These are phyloP conservation scores for Cryptosporidium ubiquitum DNA, from an alignment of 169 alveolate genomes.

Conservation along the genomic window DNA sequence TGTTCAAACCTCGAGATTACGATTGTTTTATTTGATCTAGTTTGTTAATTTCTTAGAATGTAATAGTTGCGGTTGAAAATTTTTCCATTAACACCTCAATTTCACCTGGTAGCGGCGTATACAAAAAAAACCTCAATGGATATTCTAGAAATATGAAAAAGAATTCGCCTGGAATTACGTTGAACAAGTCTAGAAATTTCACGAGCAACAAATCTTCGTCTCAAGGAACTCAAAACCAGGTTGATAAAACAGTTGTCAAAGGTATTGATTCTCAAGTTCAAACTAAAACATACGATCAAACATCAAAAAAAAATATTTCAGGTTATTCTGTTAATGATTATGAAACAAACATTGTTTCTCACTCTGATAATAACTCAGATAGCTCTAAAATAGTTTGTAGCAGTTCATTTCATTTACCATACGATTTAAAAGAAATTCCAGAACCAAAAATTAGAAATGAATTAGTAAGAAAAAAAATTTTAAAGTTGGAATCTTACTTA, in stretches of 20 bases:
- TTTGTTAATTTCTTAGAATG: background rate
- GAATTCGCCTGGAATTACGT: background rate
- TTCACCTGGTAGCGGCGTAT: background rate
- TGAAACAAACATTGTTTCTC: background rate
- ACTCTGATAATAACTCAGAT: background rate
- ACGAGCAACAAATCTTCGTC: background rate
- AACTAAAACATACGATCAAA: background rate
- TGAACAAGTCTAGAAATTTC: background rate
- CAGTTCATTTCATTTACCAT: slow-evolving; percentile 54
- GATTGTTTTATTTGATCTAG: background rate
- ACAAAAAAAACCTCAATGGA: background rate
- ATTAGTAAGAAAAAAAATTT: slow-evolving; percentile 45
- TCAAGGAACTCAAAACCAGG: slow-evolving; percentile 1
- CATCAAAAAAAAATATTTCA: background rate
- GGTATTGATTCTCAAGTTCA: background rate
- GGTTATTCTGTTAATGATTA: background rate
- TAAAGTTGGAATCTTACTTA: slow-evolving; percentile 74
- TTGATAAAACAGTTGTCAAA: background rate
- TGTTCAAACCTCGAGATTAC: background rate
- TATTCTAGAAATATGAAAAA: background rate
- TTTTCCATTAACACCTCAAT: background rate
- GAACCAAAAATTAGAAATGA: slow-evolving; percentile 61
- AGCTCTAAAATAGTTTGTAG: background rate
- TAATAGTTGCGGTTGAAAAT: background rate
- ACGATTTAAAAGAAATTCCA: slow-evolving; percentile 19